Evolutionary conservation across 352 stramenopile species (phyloP), one percentile per base, ranked within the genome.

Genomic region (Blastocystis sp.): DNA sequence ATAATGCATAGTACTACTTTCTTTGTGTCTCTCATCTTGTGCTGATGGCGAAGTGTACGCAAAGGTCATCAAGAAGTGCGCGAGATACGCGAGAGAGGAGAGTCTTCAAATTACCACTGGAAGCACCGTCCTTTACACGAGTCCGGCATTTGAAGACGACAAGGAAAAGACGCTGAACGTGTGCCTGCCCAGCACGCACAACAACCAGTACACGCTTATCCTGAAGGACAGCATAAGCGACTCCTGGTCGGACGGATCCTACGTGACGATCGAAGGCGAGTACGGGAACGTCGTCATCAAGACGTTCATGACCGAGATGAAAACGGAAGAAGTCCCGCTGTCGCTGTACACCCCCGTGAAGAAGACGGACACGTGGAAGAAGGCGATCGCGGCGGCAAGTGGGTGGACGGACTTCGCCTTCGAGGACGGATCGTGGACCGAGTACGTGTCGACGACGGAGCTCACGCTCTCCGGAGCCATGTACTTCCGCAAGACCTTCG

Each of bases 401-500:
- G 2, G 50, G 12, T 85, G 74, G 74, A 85, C 13, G 2, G 13
- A 37, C 6, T 55, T 21, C 13, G 33, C 2, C 21, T 85, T 29
- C 39, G 13, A 31, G 10, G 74, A 85, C 37, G 10, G 12, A 24
- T 13, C 4, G 3, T 85, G 74, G 74, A 33, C 74, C 2, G 26
- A 3, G 1, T 51, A 55, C 4, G 31, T 29, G 26, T 35, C 66
- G 12, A 55, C 50, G 6, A 39, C 55, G n/a, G 31, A 24, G 19
- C 19, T 41, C 24, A 45, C 31, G 1, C 41, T 26, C 9, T 50
- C 51, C 45, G 50, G 51, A 10, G 70, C 74, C 2, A 39, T 63
- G 50, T 89, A 89, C 26, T 79, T 80, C 60, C 79, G 79, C 1
- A 89, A 63, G 41, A 51, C 26, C 0, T 77, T 80, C 66, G 39